These are phyloP conservation scores for Thraustochytrium sp. DNA, from an alignment of 352 stramenopile species.

Conservation along the genomic window DNA sequence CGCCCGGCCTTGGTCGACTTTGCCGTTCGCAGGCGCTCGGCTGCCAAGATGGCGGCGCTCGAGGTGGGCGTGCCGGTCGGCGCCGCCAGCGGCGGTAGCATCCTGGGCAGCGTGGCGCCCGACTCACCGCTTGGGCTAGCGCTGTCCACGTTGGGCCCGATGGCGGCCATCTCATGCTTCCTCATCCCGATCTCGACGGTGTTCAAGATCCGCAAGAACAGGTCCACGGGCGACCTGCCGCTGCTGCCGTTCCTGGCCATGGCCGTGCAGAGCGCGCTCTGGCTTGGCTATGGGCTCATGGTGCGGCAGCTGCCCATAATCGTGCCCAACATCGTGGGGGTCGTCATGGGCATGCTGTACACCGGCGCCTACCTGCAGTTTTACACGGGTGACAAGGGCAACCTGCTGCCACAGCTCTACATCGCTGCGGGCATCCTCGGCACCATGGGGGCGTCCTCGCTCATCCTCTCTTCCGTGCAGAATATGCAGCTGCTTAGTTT, in stretches of 20 bases:
- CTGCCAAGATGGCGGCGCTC: no score
- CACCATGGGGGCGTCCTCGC: background rate
- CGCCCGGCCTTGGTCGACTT: no score
- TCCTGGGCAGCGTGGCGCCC: background rate
- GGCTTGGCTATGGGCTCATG: constrained; percentile 25
- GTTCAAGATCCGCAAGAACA: background rate
- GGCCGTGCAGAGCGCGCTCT: constrained; percentile 2
- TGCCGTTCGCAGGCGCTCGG: no score
- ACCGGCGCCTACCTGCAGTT: background rate
- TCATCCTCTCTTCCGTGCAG: background rate
- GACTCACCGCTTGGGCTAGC: constrained; percentile 1
- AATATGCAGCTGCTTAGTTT: background rate
- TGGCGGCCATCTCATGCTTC: constrained; percentile 24
- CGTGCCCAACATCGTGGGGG: constrained; percentile 34
- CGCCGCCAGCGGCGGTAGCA: background rate
- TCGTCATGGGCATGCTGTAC: constrained; percentile 8
- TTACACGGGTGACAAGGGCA: background rate
- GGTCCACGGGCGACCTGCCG: background rate
- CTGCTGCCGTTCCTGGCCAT: constrained; percentile 35
- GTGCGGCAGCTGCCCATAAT: background rate
- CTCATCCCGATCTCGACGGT: constrained; percentile 13
- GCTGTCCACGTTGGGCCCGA: background rate
- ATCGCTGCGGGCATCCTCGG: background rate
- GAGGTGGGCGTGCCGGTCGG: background rate
- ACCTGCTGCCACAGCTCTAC: background rate